These are phyloP conservation scores for Recurvomyces mirabilis DNA, from an alignment of 495 filamentous ascomycete species.

Conservation along the genomic window DNA sequence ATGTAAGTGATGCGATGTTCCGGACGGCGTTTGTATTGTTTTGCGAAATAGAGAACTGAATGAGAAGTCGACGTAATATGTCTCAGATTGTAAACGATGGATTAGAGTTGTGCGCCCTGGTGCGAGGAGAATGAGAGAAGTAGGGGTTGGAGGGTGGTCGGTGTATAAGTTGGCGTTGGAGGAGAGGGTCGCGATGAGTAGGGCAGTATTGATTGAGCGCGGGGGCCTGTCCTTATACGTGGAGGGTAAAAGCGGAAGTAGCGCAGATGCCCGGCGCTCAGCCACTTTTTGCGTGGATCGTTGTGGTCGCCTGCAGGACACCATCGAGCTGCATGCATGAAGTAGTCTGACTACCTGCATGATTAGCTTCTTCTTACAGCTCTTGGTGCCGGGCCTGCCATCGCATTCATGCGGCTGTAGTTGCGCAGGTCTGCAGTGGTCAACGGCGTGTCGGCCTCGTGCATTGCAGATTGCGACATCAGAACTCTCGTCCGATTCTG, in stretches of 20 bases:
- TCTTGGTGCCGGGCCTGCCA: too few species aligned
- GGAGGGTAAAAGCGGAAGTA: slow-evolving; percentile 1
- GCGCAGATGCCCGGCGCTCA: slow-evolving; percentile 1
- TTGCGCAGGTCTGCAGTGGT: too few species aligned
- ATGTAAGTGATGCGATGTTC: slow-evolving; percentile 11
- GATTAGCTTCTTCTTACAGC: slow-evolving; percentile 13
- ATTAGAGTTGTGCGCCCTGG: slow-evolving; percentile 14
- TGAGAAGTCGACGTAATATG: slow-evolving; percentile 14
- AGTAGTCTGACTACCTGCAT: slow-evolving; percentile 9
- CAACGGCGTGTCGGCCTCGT: neutral
- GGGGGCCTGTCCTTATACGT: slow-evolving; percentile 7
- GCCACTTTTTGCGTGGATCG: slow-evolving; percentile 1
- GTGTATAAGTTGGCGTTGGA: slow-evolving; percentile 13
- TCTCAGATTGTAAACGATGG: slow-evolving; percentile 11
- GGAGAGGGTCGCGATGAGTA: slow-evolving; percentile 9
- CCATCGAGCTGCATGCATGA: slow-evolving; percentile 2
- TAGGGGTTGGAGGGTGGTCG: slow-evolving; percentile 2
- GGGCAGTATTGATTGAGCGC: neutral
- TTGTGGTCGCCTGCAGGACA: slow-evolving; percentile 13
- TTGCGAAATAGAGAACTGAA: slow-evolving; percentile 7
- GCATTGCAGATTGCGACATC: slow-evolving; percentile 1
- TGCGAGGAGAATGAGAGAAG: slow-evolving; percentile 1
- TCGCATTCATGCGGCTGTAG: slow-evolving; percentile 3
- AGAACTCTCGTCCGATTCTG: neutral
- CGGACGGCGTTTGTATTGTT: too few species aligned